Percentiles rank a stretch among this genome's conserved stretches.
Evolutionary conservation across 1,284 basidiomycete species (phyloP).

Genomic region (Puccinia coronata): DNA sequence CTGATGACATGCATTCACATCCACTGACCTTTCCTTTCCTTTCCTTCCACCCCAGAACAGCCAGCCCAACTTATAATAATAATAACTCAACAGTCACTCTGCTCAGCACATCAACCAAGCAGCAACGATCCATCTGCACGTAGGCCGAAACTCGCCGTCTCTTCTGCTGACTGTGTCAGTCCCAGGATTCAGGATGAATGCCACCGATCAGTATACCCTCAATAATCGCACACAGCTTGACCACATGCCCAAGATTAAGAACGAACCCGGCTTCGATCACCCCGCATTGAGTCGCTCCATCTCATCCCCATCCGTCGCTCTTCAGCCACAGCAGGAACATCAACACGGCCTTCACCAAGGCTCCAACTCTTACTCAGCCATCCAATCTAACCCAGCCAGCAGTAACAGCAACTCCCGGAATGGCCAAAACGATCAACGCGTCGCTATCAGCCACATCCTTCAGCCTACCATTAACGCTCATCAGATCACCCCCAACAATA

Average conservation of each 20-base stretch:
- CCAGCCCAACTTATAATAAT: too few relatives aligned
- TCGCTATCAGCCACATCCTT: background rate
- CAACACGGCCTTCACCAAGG: background rate
- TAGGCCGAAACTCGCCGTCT: too few relatives aligned
- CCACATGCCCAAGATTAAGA: background rate
- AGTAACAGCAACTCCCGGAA: background rate
- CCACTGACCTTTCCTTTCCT: too few relatives aligned
- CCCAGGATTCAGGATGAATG: slow-evolving; percentile 7
- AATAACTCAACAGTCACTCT: too few relatives aligned
- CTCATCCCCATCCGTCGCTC: too few relatives aligned
- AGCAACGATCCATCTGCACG: too few relatives aligned
- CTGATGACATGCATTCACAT: too few relatives aligned
- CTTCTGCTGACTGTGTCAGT: too few relatives aligned
- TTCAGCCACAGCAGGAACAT: background rate
- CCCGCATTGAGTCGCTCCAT: background rate
- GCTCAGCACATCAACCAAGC: too few relatives aligned
- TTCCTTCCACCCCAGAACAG: too few relatives aligned
- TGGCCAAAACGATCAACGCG: background rate
- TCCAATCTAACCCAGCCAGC: background rate
- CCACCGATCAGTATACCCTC: background rate
- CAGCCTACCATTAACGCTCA: background rate
- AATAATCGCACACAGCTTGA: background rate
- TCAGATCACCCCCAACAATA: background rate
- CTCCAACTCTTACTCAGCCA: background rate
- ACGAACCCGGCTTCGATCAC: background rate